These are phyloP conservation scores for Pharnaceum exiguum DNA, from an alignment of 148 eudicot genomes.

Conservation along the genomic window DNA sequence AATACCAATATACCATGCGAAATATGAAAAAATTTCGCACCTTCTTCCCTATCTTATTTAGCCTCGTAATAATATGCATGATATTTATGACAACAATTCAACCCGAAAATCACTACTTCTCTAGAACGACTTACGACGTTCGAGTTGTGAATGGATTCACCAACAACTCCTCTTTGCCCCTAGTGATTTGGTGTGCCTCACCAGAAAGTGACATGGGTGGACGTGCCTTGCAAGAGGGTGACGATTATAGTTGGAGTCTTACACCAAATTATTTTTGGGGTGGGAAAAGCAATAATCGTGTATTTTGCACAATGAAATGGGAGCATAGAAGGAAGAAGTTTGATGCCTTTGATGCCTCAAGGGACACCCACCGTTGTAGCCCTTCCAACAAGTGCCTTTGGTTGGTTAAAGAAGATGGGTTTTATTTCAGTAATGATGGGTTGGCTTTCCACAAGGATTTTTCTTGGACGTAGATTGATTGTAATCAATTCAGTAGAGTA, in stretches of 20 bases:
- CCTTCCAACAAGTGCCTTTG: conserved; percentile 38
- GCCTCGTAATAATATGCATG: conserved; percentile 22
- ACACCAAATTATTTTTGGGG: conserved; percentile 20
- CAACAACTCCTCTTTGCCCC: conserved; percentile 55
- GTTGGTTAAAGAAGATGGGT: conserved; percentile 67
- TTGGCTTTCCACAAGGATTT: conserved; percentile 40
- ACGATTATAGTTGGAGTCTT: conserved; percentile 49
- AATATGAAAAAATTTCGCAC: conserved; percentile 5
- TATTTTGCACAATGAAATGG: conserved; percentile 55
- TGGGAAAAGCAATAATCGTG: conserved; percentile 1
- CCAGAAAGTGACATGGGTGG: conserved; percentile 45
- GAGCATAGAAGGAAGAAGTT: conserved; percentile 36
- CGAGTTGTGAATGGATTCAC: conserved; percentile 52
- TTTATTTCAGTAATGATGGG: conserved; percentile 57
- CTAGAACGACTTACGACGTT: conserved; percentile 24
- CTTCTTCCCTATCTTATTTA: conserved; percentile 12
- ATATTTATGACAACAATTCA: conserved; percentile 15
- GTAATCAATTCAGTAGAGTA: neutral
- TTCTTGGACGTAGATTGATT: conserved; percentile 36
- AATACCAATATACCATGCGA: neutral
- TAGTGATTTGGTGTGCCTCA: conserved; percentile 60
- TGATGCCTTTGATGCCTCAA: conserved; percentile 32
- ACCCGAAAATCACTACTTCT: conserved; percentile 8
- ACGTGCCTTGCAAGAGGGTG: conserved; percentile 65
- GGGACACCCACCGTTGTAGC: conserved; percentile 40